These are phyloP conservation scores for Musa beccarii DNA, from an alignment of 176 grass and related monocot genomes.

Conservation along the genomic window DNA sequence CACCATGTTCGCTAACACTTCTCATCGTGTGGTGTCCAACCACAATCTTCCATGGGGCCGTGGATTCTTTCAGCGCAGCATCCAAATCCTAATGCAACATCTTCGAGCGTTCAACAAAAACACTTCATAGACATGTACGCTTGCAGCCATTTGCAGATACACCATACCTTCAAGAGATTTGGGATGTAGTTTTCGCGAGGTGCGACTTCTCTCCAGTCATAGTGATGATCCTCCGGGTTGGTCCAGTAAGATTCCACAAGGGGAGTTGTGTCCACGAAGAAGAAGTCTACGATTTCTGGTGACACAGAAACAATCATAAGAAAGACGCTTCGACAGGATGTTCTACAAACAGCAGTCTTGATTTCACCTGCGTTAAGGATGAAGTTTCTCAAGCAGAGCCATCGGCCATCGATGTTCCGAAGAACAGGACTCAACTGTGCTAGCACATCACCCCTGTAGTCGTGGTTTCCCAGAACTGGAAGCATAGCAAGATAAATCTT, in stretches of 20 bases:
- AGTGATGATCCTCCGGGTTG: constrained; percentile 32
- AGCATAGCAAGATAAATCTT: neutral
- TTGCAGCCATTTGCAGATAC: neutral
- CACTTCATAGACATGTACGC: neutral
- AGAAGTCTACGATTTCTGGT: constrained; percentile 72
- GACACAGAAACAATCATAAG: neutral
- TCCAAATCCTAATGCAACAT: constrained; percentile 52
- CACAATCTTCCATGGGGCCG: constrained; percentile 67
- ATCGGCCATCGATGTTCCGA: constrained; percentile 45
- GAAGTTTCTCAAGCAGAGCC: constrained; percentile 80
- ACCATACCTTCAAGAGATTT: constrained; percentile 48
- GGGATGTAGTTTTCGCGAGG: constrained; percentile 54
- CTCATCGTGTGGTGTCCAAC: constrained; percentile 81
- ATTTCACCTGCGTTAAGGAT: constrained; percentile 55
- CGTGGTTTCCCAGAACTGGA: constrained; percentile 84
- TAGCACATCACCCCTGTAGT: constrained; percentile 59
- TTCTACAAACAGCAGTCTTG: neutral
- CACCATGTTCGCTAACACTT: constrained; percentile 74
- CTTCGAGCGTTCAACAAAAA: neutral
- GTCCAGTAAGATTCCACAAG: constrained; percentile 68
- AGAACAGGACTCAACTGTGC: constrained; percentile 54
- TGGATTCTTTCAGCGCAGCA: constrained; percentile 56
- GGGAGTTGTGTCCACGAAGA: constrained; percentile 71
- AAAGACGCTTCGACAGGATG: neutral
- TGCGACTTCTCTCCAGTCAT: constrained; percentile 70